phyloP scores from a whole-genome alignment of 2,329 filamentous ascomycete genomes.

The Aspergillus luchuensis region DNA sequence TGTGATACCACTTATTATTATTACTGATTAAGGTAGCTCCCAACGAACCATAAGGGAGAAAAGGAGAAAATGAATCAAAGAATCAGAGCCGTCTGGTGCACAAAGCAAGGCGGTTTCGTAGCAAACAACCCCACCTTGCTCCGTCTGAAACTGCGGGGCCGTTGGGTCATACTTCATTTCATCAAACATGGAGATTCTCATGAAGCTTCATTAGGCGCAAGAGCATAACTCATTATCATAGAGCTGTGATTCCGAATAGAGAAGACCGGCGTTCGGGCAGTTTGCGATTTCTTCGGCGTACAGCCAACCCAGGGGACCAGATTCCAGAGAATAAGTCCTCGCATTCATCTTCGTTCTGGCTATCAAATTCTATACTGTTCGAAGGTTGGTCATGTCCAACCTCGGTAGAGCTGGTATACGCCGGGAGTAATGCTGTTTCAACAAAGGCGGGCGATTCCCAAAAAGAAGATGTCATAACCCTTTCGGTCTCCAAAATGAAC shows the following conservation, averaged over 20 bases:
- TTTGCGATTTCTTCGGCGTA: constrained; percentile 45
- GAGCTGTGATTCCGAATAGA: constrained; percentile 27
- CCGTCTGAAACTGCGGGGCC: neutral
- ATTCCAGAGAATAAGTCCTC: constrained; percentile 65
- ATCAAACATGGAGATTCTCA: neutral
- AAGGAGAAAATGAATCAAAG: no score
- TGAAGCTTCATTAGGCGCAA: neutral
- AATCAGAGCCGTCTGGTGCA: neutral
- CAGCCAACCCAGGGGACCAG: constrained; percentile 60
- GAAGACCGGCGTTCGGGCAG: constrained; percentile 28
- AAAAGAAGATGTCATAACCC: constrained; percentile 51
- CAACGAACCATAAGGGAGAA: neutral
- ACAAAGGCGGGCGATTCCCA: constrained; percentile 51
- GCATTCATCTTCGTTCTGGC: constrained; percentile 67
- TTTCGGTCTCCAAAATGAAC: constrained; percentile 64
- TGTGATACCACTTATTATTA: no score
- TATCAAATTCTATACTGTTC: constrained; percentile 60
- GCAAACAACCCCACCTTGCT: neutral
- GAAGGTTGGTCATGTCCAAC: constrained; percentile 16
- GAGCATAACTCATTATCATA: neutral
- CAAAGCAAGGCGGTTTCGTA: neutral
- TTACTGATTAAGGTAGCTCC: no score
- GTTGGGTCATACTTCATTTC: neutral
- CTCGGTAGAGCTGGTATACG: constrained; percentile 1
- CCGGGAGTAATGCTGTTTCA: constrained; percentile 5